Percentiles rank a stretch among this genome's conserved stretches.
Conservation (phyloP, 257 asterid genomes). For the Nicotiana undulata region DNA sequence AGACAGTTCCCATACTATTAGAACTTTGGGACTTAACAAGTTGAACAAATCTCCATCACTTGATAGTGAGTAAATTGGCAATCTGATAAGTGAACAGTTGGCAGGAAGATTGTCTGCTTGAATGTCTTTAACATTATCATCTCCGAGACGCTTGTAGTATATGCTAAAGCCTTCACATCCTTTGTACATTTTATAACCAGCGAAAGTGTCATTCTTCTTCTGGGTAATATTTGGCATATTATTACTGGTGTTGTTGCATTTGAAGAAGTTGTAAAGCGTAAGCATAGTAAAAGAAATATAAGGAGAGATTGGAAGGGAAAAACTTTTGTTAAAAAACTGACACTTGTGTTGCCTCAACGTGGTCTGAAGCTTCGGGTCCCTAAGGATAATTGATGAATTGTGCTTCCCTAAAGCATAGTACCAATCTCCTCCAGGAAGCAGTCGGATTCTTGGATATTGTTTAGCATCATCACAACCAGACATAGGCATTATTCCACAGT, state of each 20-base stretch:
- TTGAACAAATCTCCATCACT: neutral
- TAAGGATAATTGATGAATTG: rapidly evolving
- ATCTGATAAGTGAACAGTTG: neutral
- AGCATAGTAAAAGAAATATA: neutral
- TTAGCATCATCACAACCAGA: slow-evolving; percentile 4
- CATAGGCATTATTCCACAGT: neutral
- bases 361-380: neutral
- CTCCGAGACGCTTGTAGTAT: neutral
- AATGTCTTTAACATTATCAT: neutral
- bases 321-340: neutral
- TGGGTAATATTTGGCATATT: neutral
- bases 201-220: neutral
- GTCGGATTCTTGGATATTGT: neutral
- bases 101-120: neutral
- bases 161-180: neutral
- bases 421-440: neutral
- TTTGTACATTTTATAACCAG: neutral
- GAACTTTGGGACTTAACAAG: neutral
- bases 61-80: neutral
- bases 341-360: neutral
- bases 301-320: neutral
- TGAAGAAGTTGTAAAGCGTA: rapidly evolving
- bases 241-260: neutral
- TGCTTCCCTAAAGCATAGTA: neutral
- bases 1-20: neutral